phyloP scores from a whole-genome alignment of 495 filamentous ascomycete species.

The Cercophora samala region DNA sequence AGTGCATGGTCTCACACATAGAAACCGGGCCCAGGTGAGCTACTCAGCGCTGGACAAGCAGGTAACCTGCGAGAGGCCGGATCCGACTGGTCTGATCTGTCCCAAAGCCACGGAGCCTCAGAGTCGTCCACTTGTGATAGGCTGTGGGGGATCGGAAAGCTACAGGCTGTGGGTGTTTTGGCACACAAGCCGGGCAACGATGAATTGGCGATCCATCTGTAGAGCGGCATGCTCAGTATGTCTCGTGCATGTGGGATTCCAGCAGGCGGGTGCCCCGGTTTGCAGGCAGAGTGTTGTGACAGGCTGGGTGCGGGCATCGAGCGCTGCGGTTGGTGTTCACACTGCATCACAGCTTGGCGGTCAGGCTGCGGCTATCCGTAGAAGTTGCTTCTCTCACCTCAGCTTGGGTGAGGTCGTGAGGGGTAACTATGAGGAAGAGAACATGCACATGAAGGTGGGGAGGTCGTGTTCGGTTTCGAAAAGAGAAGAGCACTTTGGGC shows the following conservation, averaged over 20 bases:
- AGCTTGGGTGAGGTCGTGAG: not conserved
- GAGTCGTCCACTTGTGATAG: slow-evolving; percentile 13
- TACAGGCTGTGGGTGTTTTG: too few species aligned
- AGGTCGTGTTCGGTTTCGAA: not conserved
- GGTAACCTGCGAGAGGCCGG: not conserved
- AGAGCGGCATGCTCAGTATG: slow-evolving; percentile 7
- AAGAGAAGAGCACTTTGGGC: not conserved
- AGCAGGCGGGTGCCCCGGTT: slow-evolving; percentile 20
- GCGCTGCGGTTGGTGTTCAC: slow-evolving; percentile 9
- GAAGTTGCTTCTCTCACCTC: slow-evolving; percentile 1
- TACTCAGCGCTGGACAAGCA: not conserved
- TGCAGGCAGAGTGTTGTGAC: slow-evolving; percentile 13
- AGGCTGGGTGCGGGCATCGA: slow-evolving; percentile 12
- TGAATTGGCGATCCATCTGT: slow-evolving; percentile 22
- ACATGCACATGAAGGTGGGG: not conserved
- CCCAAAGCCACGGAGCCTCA: slow-evolving; percentile 26
- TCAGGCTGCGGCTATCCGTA: slow-evolving; percentile 18
- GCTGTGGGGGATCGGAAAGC: slow-evolving; percentile 19
- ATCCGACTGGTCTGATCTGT: slow-evolving; percentile 14
- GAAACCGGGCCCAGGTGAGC: not conserved
- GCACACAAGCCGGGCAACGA: slow-evolving; percentile 27
- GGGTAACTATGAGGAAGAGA: too few species aligned
- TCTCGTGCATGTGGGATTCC: slow-evolving; percentile 13
- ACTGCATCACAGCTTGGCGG: slow-evolving; percentile 19
- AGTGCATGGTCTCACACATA: slow-evolving; percentile 27